Conservation (phyloP, 192 early-diverging fungal genomes). For the Podila minutissima region DNA sequence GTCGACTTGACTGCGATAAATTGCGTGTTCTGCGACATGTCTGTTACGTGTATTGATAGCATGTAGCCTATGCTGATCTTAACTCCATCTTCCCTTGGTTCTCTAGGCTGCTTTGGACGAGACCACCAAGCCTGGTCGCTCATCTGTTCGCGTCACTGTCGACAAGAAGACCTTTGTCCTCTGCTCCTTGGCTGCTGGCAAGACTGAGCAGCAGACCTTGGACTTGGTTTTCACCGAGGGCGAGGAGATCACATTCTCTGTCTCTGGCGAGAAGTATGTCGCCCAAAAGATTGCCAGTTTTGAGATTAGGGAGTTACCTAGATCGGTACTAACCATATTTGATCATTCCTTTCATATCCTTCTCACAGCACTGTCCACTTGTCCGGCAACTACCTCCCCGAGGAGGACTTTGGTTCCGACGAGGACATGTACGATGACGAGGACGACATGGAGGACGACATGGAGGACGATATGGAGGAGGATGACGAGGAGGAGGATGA, state of each 20-base stretch:
- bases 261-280: conserved; percentile 63
- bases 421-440: conserved; percentile 49
- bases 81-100: no score
- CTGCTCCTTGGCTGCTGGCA: conserved; percentile 78
- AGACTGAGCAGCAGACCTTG: conserved; percentile 79
- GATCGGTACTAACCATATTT: not conserved
- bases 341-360: not conserved
- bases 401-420: conserved; percentile 54
- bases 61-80: not conserved
- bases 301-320: not conserved
- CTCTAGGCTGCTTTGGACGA: conserved; percentile 74
- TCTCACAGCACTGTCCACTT: conserved; percentile 65
- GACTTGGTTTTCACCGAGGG: conserved; percentile 72
- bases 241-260: conserved; percentile 82
- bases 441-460: conserved; percentile 53
- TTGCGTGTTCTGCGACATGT: no score
- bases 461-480: conserved; percentile 53
- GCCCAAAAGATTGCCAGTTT: not conserved
- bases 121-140: conserved; percentile 62
- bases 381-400: conserved; percentile 77
- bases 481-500: conserved; percentile 53
- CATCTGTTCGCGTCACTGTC: conserved; percentile 72
- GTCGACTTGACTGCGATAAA: not conserved
- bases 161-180: conserved; percentile 78
- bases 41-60: no score